phyloP scores from a whole-genome alignment of 805 yeast species.

The Yamadazyma sp. region DNA sequence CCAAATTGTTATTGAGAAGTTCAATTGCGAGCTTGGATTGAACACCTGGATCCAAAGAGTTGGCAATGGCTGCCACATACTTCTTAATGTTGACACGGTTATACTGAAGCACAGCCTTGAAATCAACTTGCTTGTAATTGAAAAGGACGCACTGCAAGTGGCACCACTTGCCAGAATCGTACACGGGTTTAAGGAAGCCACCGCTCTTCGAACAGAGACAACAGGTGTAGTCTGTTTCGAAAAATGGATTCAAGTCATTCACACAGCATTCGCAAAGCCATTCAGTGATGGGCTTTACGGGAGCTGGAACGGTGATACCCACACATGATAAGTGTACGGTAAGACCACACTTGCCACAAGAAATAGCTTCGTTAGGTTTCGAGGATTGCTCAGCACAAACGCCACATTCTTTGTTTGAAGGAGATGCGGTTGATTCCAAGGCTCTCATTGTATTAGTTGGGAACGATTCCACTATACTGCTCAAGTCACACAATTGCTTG shows the following conservation, averaged over 20 bases:
- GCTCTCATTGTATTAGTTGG: too few species aligned
- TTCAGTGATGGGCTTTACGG: slow-evolving; percentile 28
- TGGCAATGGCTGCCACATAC: neutral
- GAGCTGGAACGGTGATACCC: slow-evolving; percentile 37
- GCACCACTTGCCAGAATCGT: slow-evolving; percentile 65
- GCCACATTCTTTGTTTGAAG: neutral
- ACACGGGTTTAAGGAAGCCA: slow-evolving; percentile 72
- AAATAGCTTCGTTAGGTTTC: slow-evolving; percentile 38
- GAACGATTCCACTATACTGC: neutral
- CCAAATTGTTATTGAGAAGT: slow-evolving; percentile 15
- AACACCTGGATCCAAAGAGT: slow-evolving; percentile 1
- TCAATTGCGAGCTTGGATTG: slow-evolving; percentile 5
- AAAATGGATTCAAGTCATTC: slow-evolving; percentile 62
- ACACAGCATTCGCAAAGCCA: slow-evolving; percentile 86
- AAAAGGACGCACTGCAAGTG: slow-evolving; percentile 73
- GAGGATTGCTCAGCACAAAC: slow-evolving; percentile 1
- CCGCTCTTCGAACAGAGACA: slow-evolving; percentile 52
- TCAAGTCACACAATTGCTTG: slow-evolving; percentile 9
- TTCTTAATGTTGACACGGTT: slow-evolving; percentile 3
- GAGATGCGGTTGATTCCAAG: neutral
- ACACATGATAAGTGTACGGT: slow-evolving; percentile 71
- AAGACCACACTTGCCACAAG: slow-evolving; percentile 67
- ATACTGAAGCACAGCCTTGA: slow-evolving; percentile 25
- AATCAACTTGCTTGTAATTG: slow-evolving; percentile 39
- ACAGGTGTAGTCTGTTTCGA: slow-evolving; percentile 60